Percentiles rank a stretch among this genome's conserved stretches.
Evolutionary conservation across 441 rosid genomes (phyloP).

Genomic region (Syzygium malaccense): DNA sequence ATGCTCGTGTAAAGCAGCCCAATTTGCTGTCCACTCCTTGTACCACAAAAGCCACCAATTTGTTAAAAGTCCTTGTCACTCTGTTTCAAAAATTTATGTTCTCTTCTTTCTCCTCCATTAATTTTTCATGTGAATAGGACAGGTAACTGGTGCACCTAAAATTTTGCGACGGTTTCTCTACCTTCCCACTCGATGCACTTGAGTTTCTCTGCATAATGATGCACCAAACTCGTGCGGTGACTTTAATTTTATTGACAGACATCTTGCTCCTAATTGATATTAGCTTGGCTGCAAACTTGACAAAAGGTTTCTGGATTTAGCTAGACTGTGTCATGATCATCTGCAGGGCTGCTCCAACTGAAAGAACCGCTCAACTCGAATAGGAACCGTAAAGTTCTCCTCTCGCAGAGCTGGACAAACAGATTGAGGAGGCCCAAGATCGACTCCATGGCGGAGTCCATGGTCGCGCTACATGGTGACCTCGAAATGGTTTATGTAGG

Average conservation of each 20-base stretch:
- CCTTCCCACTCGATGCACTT: neutral
- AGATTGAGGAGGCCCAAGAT: conserved; percentile 25
- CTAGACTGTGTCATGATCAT: neutral
- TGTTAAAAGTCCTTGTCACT: conserved; percentile 4
- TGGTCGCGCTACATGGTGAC: conserved; percentile 34
- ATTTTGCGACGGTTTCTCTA: neutral
- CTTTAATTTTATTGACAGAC: neutral
- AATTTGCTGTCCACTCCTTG: neutral
- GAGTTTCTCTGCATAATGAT: neutral
- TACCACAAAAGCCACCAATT: conserved; percentile 1
- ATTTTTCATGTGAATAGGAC: neutral
- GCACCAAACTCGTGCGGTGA: neutral
- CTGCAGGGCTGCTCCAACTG: conserved; percentile 48
- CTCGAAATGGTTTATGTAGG: conserved; percentile 69
- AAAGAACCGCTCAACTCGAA: conserved; percentile 17
- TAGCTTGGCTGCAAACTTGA: neutral
- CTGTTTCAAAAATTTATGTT: neutral
- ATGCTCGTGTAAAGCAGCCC: neutral
- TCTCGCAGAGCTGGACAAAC: conserved; percentile 35
- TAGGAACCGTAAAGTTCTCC: conserved; percentile 9
- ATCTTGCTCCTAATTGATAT: neutral
- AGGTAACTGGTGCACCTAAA: neutral
- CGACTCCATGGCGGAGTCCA: conserved; percentile 30
- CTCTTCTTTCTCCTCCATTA: neutral
- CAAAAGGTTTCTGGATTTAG: neutral